Base-by-base conservation (phyloP, 768 basidiomycete genomes). In the Imleria badia region DNA sequence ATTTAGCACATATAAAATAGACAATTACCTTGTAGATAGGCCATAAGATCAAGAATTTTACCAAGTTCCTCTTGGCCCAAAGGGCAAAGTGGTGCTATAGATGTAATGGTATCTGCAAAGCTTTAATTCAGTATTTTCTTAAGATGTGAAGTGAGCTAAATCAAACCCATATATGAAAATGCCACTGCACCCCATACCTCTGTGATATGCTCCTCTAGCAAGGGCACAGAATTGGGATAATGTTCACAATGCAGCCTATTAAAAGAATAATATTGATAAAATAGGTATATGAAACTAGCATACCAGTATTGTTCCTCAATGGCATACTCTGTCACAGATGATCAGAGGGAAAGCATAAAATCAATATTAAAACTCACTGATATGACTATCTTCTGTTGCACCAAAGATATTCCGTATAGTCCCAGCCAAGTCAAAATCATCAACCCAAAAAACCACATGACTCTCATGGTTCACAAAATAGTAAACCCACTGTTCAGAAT, bases 261-360 rank as follows among this genome's bases (percentile, higher is more conserved):
- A 36, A 35, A 47, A 26, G 5, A 38, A 48, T 38, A 23, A 36
- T 3, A 14, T 3, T 17, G 5, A 14, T 20, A 31, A 31, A 19
- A 20, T 5, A 20, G 7, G 31, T 7, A 31, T 45, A 6, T 14
- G 30, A 9, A 31, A 6, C 15, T 7, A 29, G 13, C 35, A 23
- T 48, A 48, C 47, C 47, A 48, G 35, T 48, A 48, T 38, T 48
- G 23, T n/a, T 3, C 26, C 26, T 48, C 47, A n/a, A 48, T 29
- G 7, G 47, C 47, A 48, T 48, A 48, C 26, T 6, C 47, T 48
- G 3, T 29, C 15, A 35, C 22, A 26, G 29, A 7, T 1, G 0
- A 29, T 48, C 2, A 48, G 23, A 48, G 17, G 23, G 19, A 20
- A 8, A 5, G 6, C 19, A 31, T 5, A 20, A n/a, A 20, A 9